Evolutionary conservation across 371 early-diverging fungal species (phyloP), one percentile per base, ranked within the genome.

Genomic region (Mortierella sp.): DNA sequence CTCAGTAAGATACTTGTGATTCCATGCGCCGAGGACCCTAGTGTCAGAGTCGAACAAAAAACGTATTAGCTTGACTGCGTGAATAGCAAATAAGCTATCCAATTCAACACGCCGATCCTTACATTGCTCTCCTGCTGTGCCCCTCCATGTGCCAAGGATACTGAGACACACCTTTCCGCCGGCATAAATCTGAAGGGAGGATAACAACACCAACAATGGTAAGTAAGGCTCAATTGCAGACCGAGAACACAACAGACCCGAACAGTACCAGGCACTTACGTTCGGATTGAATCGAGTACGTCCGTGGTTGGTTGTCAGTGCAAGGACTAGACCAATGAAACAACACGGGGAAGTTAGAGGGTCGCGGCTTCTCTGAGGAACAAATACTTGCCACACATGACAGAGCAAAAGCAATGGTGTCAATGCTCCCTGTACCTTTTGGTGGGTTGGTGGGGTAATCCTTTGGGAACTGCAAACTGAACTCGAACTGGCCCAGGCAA

Each of bases 81-180:
- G n/a, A n/a, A n/a, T n/a, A n/a, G n/a, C n/a, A n/a, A n/a, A n/a
- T n/a, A n/a, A n/a, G n/a, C n/a, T n/a, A n/a, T n/a, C 34, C 34
- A 10, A 34, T 4, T 34, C 34, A 34, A 34, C 10, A 19, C 23
- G 10, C 39, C 16, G 12, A 23, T 30, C 72, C 55, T 73, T 80
- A 86, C 86, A 88, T 58, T 83, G 72, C 50, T 86, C 86, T 23
- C 82, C 82, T 38, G 82, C 71, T 24, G 82, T 81, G 27, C 85
- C 85, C 24, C 81, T 70, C 85, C 85, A 87, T 65, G 82, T 85
- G 60, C 82, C 83, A 14, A 82, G 64, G 47, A 82, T 80, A 48
- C 80, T 81, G 54, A 88, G 78, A 60, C 89, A 88, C n/a, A 88
- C 86, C 65, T 86, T 88, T 34, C 87, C 87, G 34, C 67, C 82